A percentile compares a stretch with the other conserved stretches of the same genome.
Conservation (phyloP, 2,329 filamentous ascomycete genomes). For the Aspergillus neotritici region DNA sequence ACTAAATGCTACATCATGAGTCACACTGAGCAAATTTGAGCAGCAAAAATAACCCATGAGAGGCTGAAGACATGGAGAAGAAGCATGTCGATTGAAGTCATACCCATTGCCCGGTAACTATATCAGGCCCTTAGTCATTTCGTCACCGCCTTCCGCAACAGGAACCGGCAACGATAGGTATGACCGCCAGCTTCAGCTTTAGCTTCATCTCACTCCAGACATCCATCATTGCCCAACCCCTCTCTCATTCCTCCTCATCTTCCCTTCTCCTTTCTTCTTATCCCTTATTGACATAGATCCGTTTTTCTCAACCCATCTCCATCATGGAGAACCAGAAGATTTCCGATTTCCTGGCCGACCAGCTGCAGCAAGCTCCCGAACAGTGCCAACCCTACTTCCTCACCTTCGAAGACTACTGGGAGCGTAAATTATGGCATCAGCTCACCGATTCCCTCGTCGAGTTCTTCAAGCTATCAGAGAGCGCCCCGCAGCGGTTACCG, state of each 20-base stretch:
- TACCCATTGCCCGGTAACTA: too few species aligned
- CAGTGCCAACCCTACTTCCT: slow-evolving; percentile 84
- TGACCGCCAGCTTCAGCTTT: slow-evolving; percentile 11
- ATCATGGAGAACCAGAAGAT: slow-evolving; percentile 82
- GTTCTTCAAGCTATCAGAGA: slow-evolving; percentile 80
- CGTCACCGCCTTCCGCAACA: too few species aligned
- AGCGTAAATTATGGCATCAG: slow-evolving; percentile 98
- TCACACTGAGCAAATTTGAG: too few species aligned
- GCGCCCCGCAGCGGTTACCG: slow-evolving; percentile 74
- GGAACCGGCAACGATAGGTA: not conserved
- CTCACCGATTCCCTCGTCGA: slow-evolving; percentile 82
- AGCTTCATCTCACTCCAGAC: slow-evolving; percentile 7
- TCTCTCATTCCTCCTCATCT: slow-evolving; percentile 7
- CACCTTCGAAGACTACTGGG: slow-evolving; percentile 93
- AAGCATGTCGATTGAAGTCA: too few species aligned
- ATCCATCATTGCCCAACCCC: slow-evolving; percentile 9
- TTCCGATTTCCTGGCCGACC: slow-evolving; percentile 83
- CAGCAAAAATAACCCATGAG: too few species aligned
- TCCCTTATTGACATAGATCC: slow-evolving; percentile 1
- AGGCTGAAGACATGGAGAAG: too few species aligned
- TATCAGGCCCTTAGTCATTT: too few species aligned
- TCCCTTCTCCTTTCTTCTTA: slow-evolving; percentile 1
- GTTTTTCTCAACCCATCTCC: slow-evolving; percentile 13
- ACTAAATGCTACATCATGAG: too few species aligned
- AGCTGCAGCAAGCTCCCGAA: slow-evolving; percentile 80